These are phyloP conservation scores for Pseudocercospora fijiensis DNA, from an alignment of 2,329 filamentous ascomycete species.

Conservation along the genomic window DNA sequence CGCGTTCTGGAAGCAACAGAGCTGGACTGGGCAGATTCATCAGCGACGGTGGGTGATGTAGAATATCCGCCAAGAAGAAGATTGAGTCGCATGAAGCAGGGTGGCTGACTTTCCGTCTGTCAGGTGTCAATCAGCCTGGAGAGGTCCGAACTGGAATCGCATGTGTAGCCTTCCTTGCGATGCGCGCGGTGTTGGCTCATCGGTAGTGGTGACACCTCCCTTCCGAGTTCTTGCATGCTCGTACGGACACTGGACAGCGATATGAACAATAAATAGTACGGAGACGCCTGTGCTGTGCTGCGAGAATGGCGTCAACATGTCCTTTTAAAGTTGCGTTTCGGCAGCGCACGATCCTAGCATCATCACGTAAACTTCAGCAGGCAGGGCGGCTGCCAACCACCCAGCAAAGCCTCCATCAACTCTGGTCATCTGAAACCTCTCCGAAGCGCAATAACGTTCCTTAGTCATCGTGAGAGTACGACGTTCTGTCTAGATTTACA, in stretches of 20 bases:
- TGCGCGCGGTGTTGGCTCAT: no score
- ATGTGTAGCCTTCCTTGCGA: neutral
- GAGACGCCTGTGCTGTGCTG: neutral
- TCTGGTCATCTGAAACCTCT: neutral
- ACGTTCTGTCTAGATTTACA: conserved; percentile 5
- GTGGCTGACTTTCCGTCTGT: neutral
- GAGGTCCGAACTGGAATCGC: neutral
- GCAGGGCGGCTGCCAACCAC: neutral
- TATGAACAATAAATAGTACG: neutral
- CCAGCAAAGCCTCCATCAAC: neutral
- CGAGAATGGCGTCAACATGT: neutral
- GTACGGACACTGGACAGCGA: neutral
- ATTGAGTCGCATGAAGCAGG: neutral
- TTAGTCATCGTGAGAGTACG: neutral
- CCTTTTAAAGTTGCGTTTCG: neutral
- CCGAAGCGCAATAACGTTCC: neutral
- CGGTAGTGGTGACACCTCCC: neutral
- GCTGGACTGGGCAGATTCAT: neutral
- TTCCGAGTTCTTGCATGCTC: neutral
- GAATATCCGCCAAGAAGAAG: neutral
- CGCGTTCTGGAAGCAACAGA: neutral
- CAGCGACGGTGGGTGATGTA: neutral
- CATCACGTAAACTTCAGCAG: neutral
- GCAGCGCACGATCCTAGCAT: neutral
- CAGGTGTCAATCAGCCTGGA: neutral